Percentiles rank a stretch among this genome's conserved stretches.
These are phyloP conservation scores for Penicillium freii DNA, from an alignment of 2,329 filamentous ascomycete genomes.

Conservation along the genomic window DNA sequence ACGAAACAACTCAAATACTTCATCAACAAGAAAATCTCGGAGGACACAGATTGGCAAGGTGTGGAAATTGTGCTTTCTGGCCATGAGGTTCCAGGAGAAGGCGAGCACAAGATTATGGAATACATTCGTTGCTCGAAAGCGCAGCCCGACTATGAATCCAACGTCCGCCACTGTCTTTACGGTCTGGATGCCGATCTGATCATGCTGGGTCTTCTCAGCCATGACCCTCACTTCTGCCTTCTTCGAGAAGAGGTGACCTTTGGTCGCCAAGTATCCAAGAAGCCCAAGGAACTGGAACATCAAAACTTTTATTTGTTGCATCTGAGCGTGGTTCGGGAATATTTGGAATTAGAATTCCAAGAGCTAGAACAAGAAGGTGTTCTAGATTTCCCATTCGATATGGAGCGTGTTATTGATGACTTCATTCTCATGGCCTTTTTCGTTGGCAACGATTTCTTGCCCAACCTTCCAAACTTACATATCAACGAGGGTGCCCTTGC, in stretches of 20 bases:
- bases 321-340: slow-evolving; percentile 95
- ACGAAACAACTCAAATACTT: slow-evolving; percentile 96
- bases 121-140: slow-evolving; percentile 98
- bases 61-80: slow-evolving; percentile 95
- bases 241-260: slow-evolving; percentile 98
- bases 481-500: slow-evolving; percentile 97
- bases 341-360: slow-evolving; percentile 94
- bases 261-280: slow-evolving; percentile 79
- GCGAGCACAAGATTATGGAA: slow-evolving; percentile 99
- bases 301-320: slow-evolving; percentile 99
- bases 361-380: slow-evolving; percentile 73
- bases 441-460: slow-evolving; percentile 97
- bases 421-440: slow-evolving; percentile 99
- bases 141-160: slow-evolving; percentile 86
- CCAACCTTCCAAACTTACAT: slow-evolving; percentile 91
- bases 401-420: slow-evolving; percentile 96
- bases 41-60: slow-evolving; percentile 95
- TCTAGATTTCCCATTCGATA: slow-evolving; percentile 77
- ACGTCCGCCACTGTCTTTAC: slow-evolving; percentile 94
- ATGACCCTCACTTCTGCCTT: slow-evolving; percentile 97
- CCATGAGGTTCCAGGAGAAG: slow-evolving; percentile 96
- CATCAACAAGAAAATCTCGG: slow-evolving; percentile 96
- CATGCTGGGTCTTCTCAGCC: slow-evolving; percentile 95
- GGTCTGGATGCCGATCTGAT: slow-evolving; percentile 96
- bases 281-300: slow-evolving; percentile 94